phyloP scores from a whole-genome alignment of 805 yeast genomes.

The Wickerhamomyces queroliae region DNA sequence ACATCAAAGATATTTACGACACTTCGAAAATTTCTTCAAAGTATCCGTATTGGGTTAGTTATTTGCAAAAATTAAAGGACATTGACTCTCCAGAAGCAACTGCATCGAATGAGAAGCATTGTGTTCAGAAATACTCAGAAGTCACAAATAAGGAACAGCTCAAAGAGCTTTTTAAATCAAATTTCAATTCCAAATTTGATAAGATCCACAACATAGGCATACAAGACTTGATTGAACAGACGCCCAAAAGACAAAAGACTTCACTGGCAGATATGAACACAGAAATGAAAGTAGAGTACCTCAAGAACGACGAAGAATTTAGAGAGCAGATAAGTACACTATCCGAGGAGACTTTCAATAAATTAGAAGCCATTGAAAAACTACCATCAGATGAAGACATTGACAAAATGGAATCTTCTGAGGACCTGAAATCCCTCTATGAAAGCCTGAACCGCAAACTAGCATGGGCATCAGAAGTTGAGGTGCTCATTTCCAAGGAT shows the following conservation, averaged over 20 bases:
- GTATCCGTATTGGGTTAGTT: neutral
- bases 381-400: conserved; percentile 14
- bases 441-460: conserved; percentile 26
- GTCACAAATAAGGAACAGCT: conserved; percentile 15
- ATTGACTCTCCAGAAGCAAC: no score
- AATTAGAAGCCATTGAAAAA: conserved; percentile 14
- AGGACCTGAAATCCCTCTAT: conserved; percentile 18
- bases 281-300: conserved; percentile 13
- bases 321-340: neutral
- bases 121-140: conserved; percentile 7
- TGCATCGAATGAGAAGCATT: conserved; percentile 8
- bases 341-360: conserved; percentile 6
- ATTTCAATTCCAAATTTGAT: conserved; percentile 8
- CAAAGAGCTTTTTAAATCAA: conserved; percentile 16
- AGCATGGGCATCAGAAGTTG: conserved; percentile 33
- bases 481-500: conserved; percentile 28
- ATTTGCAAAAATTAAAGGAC: conserved; percentile 6
- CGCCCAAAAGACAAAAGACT: conserved; percentile 21
- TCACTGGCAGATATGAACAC: conserved; percentile 21
- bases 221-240: conserved; percentile 20
- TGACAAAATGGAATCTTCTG: conserved; percentile 5
- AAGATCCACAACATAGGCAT: conserved; percentile 18
- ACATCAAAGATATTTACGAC: conserved; percentile 51
- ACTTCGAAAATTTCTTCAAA: neutral
- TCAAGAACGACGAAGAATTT: conserved; percentile 8